Evolutionary conservation across 1,284 basidiomycete species (phyloP).

Genomic region (Pseudozyma flocculosa): DNA sequence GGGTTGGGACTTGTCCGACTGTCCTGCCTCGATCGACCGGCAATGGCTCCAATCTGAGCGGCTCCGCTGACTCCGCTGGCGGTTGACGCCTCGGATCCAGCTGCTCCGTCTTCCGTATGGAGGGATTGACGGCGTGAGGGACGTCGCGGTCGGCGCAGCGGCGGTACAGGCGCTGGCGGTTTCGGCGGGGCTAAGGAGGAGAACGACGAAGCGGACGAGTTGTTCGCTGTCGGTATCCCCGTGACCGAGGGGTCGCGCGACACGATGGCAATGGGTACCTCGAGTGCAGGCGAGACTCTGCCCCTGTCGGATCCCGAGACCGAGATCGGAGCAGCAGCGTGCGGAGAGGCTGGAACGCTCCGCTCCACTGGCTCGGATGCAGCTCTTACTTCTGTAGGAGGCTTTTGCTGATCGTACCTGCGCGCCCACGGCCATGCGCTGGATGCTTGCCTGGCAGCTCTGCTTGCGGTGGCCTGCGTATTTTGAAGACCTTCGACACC

Average conservation of each 20-base stretch:
- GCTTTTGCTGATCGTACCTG: background rate
- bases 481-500: no score
- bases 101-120: no score
- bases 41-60: no score
- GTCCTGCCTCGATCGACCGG: background rate
- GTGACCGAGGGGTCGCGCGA: background rate
- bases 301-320: background rate
- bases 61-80: background rate
- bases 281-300: background rate
- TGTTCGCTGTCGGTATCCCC: constrained; percentile 1
- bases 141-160: constrained; percentile 11
- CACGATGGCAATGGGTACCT: background rate
- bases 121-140: background rate
- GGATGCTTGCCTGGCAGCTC: background rate
- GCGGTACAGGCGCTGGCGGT: constrained; percentile 13
- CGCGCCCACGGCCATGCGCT: background rate
- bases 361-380: no score
- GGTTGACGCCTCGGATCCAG: background rate
- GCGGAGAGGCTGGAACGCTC: no score
- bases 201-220: constrained; percentile 11
- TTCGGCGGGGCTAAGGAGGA: constrained; percentile 13
- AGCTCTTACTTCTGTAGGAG: no score
- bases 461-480: no score
- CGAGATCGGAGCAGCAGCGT: no score
- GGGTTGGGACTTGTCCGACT: background rate